Base-by-base conservation (phyloP, 2,329 filamentous ascomycete species). In the Paecilomyces sp. region DNA sequence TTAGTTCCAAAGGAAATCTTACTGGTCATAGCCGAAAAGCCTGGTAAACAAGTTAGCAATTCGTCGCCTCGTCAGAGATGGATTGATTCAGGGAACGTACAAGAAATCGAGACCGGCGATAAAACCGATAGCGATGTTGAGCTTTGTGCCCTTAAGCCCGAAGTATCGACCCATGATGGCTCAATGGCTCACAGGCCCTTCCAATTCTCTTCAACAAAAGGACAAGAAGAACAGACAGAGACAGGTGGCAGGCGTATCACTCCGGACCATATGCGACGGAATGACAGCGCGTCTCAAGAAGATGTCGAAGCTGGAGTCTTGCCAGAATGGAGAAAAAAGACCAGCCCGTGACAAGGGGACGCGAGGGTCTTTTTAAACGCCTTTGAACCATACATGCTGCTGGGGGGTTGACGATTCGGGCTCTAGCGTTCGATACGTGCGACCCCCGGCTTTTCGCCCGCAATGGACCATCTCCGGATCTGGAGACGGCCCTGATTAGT, bases 61-160 rank as follows among this genome's bases (percentile, higher is more conserved):
- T 47, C 6, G 15, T 18, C 15, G 18, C 7, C 15, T 9, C 18
- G 6, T n/a, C 22, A 22, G 22, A 22, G 41, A 47, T 18, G 5
- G n/a, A 11, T 56, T 57, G 8, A 54, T 7, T 18, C 9, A 31
- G 3, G 3, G 13, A 3, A 65, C 68, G 59, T 66, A 85, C 63
- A 89, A 77, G 70, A 90, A 90, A 73, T 90, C 88, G 56, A 87
- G 83, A 67, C 88, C 88, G 60, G 88, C 88, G 67, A 91, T 83
- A n/a, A 86, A 76, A 62, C 85, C 85, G 65, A 91, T 85, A 58
- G 87, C 87, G 72, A 84, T 81, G 77, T 88, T 89, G 64, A 91
- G 84, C 72, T 76, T 74, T 34, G 82, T 77, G 77, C 88, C 88
- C 58, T 81, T 81, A 62, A 90, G 81, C 72, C 88, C 88, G 66